phyloP scores from a whole-genome alignment of 2,329 filamentous ascomycete genomes.

The Penicillium sp. region DNA sequence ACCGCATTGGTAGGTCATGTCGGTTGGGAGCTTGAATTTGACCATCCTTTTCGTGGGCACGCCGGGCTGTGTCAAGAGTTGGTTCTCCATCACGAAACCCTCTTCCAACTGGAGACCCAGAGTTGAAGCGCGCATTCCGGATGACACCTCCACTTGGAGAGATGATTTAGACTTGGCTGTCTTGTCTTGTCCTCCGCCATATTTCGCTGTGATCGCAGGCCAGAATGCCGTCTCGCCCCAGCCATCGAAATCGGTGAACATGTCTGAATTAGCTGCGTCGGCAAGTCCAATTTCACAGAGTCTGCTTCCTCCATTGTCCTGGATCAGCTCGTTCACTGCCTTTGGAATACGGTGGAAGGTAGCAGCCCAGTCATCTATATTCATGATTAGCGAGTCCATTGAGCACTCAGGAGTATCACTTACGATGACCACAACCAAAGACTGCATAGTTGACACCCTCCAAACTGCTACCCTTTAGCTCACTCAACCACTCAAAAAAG shows the following conservation, averaged over 20 bases:
- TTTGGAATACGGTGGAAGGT: conserved; percentile 70
- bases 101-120: conserved; percentile 65
- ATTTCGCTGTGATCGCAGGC: conserved; percentile 49
- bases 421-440: conserved; percentile 65
- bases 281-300: conserved; percentile 55
- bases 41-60: conserved; percentile 63
- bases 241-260: conserved; percentile 66
- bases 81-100: conserved; percentile 57
- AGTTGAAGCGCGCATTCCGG: conserved; percentile 54
- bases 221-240: conserved; percentile 64
- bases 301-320: conserved; percentile 50
- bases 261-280: conserved; percentile 63
- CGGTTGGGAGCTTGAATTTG: conserved; percentile 65
- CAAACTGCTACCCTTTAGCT: conserved; percentile 52
- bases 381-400: not conserved
- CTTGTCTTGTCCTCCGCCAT: conserved; percentile 25
- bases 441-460: conserved; percentile 63
- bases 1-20: conserved; percentile 66
- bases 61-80: conserved; percentile 51
- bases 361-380: conserved; percentile 44
- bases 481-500: conserved; percentile 67
- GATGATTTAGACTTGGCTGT: conserved; percentile 35
- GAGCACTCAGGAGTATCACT: conserved; percentile 8
- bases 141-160: conserved; percentile 52
- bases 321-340: conserved; percentile 57